Evolutionary conservation across 2,329 filamentous ascomycete species (phyloP).

Genomic region (Colletotrichum liaoningense): DNA sequence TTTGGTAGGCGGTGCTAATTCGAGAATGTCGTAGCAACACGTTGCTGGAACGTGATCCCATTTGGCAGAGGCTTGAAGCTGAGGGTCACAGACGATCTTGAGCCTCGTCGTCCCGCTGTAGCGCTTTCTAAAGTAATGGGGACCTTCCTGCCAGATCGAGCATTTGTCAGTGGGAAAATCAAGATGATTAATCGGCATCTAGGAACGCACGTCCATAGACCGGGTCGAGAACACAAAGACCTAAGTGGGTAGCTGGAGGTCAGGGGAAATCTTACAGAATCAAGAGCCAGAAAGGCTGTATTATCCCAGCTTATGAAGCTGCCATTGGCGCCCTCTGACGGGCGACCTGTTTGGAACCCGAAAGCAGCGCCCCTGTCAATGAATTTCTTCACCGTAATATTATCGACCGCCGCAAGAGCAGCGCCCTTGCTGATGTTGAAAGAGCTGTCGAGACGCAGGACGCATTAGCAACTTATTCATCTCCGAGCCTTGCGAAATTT

Average conservation of each 20-base stretch:
- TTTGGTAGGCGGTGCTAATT: background rate
- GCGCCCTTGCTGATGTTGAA: background rate
- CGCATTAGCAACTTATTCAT: background rate
- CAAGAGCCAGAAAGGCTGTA: background rate
- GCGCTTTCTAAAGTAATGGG: background rate
- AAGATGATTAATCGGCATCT: too few relatives aligned
- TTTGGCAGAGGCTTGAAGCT: background rate
- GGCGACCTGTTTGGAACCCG: background rate
- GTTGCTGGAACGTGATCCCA: background rate
- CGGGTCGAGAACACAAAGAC: too few relatives aligned
- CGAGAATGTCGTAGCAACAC: background rate
- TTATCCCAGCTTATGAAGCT: background rate
- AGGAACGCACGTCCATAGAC: too few relatives aligned
- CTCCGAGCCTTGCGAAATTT: accelerated
- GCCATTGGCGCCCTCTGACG: background rate
- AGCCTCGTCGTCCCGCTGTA: background rate
- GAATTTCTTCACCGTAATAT: background rate
- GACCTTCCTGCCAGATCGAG: background rate
- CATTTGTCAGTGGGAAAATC: background rate
- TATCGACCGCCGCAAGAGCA: background rate
- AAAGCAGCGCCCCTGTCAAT: background rate
- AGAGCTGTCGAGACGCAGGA: background rate
- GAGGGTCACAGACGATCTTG: background rate
- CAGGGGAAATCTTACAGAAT: background rate
- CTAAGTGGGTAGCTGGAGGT: too few relatives aligned